Percentiles rank a stretch among this genome's conserved stretches.
phyloP scores from a whole-genome alignment of 1,284 basidiomycete species.

The Microbotryomycetes sp. region DNA sequence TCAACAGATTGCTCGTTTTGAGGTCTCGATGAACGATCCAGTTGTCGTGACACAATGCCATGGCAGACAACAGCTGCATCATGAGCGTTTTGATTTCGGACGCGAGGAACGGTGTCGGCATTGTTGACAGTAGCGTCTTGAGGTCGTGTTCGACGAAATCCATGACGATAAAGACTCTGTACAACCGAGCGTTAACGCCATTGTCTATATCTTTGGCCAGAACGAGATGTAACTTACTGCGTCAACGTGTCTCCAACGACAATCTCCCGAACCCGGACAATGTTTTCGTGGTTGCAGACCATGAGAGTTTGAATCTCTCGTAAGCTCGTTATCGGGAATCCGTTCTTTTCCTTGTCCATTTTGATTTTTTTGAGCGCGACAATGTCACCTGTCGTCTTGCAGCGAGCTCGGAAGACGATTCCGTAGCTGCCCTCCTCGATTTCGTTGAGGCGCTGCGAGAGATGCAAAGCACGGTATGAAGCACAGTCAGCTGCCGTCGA shows the following conservation, averaged over 20 bases:
- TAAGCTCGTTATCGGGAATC: constrained; percentile 95
- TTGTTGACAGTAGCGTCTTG: constrained; percentile 84
- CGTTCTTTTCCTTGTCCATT: constrained; percentile 93
- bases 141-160: constrained; percentile 96
- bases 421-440: constrained; percentile 97
- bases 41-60: constrained; percentile 82
- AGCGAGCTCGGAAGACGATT: constrained; percentile 88
- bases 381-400: constrained; percentile 78
- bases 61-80: constrained; percentile 86
- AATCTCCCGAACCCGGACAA: constrained; percentile 89
- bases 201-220: neutral
- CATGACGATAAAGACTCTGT: constrained; percentile 36
- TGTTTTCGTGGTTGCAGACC: constrained; percentile 70
- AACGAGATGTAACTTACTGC: constrained; percentile 60
- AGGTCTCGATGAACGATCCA: constrained; percentile 98
- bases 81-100: constrained; percentile 97
- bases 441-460: constrained; percentile 81
- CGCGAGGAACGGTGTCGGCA: constrained; percentile 90
- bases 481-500: no score
- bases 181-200: neutral
- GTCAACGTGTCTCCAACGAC: constrained; percentile 99
- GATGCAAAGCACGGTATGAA: no score
- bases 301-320: constrained; percentile 92
- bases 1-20: constrained; percentile 93
- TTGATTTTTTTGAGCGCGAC: constrained; percentile 98